A percentile compares a stretch with the other conserved stretches of the same genome.
phyloP scores from a whole-genome alignment of 176 grass and related monocot genomes.

The Bonia amplexicaulis region DNA sequence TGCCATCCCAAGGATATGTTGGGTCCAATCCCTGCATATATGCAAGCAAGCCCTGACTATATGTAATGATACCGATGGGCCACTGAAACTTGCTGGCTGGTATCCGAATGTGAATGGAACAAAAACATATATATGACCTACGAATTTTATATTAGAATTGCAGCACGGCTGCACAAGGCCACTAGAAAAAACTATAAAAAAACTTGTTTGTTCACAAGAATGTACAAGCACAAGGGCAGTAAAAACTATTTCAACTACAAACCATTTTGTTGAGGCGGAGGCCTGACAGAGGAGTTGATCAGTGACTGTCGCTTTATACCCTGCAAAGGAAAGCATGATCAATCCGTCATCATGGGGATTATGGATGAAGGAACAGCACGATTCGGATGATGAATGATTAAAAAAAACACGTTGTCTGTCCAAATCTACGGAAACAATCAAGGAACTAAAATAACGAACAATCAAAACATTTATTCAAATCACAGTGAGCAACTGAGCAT shows the following conservation, averaged over 20 bases:
- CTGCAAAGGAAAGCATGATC: slow-evolving; percentile 36
- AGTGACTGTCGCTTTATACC: slow-evolving; percentile 14
- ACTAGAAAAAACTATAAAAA: slow-evolving; percentile 2
- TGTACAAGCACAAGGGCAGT: slow-evolving; percentile 28
- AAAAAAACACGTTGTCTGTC: neutral
- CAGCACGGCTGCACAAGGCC: neutral
- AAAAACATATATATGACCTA: neutral
- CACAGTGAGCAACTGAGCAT: neutral
- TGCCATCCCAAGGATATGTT: no score
- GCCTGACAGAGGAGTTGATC: neutral
- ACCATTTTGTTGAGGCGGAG: neutral
- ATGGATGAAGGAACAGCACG: neutral
- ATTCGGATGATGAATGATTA: neutral
- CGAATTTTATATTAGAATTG: slow-evolving; percentile 11
- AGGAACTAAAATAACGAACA: neutral
- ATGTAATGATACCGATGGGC: neutral
- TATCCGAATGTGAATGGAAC: neutral
- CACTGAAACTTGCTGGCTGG: neutral
- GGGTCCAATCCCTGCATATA: no score
- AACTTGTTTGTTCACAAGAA: slow-evolving; percentile 34
- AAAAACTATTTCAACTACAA: slow-evolving; percentile 39
- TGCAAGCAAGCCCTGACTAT: no score
- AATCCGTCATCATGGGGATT: neutral
- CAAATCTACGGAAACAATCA: slow-evolving; percentile 3
- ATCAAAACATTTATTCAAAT: neutral